Evolutionary conservation across 2,329 filamentous ascomycete genomes (phyloP).

Genomic region (Metarhizium album): DNA sequence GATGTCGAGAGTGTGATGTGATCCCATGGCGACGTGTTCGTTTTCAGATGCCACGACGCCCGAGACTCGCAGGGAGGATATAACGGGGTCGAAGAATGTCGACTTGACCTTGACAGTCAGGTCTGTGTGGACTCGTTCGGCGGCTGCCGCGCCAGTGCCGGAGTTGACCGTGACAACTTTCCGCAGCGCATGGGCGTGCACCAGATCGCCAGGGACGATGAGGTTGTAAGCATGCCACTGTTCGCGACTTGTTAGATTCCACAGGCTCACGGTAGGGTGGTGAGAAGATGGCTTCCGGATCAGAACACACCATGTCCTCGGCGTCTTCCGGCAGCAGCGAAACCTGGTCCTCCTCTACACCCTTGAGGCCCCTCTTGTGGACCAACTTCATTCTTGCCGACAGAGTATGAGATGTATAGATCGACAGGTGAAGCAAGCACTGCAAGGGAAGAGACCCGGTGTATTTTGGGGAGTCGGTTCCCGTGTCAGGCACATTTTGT

Average conservation of each 20-base stretch:
- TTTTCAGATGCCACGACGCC: slow-evolving; percentile 44
- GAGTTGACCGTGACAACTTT: slow-evolving; percentile 41
- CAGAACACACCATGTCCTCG: slow-evolving; percentile 32
- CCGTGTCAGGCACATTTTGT: neutral
- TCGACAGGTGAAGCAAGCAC: neutral
- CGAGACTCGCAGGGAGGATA: slow-evolving; percentile 45
- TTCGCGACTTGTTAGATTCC: slow-evolving; percentile 4
- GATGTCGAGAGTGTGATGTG: slow-evolving; percentile 60
- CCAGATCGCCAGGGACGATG: slow-evolving; percentile 40
- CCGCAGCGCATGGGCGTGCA: slow-evolving; percentile 44
- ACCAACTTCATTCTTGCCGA: slow-evolving; percentile 28
- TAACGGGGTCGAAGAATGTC: slow-evolving; percentile 46
- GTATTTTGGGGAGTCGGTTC: neutral
- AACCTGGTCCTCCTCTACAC: slow-evolving; percentile 29
- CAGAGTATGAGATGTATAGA: neutral
- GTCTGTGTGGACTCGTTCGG: slow-evolving; percentile 45
- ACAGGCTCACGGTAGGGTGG: slow-evolving; percentile 2
- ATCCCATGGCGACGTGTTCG: slow-evolving; percentile 39
- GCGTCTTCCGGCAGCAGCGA: slow-evolving; percentile 33
- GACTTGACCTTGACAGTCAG: slow-evolving; percentile 46
- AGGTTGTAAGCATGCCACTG: slow-evolving; percentile 53
- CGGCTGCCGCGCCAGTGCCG: slow-evolving; percentile 36
- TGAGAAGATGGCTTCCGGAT: neutral
- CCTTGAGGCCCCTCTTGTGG: slow-evolving; percentile 25
- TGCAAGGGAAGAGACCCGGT: neutral